Base-by-base conservation (phyloP, 2,329 filamentous ascomycete species). In the Aureobasidium sp. region DNA sequence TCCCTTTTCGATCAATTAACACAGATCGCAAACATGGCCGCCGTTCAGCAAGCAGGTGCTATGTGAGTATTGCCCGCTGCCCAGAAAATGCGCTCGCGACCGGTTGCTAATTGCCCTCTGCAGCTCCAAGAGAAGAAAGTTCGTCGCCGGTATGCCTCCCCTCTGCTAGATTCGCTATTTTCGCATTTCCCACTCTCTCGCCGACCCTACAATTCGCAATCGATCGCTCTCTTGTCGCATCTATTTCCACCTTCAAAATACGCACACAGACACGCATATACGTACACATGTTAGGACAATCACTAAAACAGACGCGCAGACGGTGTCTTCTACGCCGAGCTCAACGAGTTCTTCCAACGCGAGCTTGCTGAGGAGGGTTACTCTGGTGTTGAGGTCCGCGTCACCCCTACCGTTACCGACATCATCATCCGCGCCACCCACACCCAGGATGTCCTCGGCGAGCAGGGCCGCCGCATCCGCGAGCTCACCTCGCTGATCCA, bases 341-440 rank as follows among this genome's bases (percentile, higher is more conserved):
- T 99, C 81, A 99, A 99, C 89, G 94, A 99, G 85, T 99, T 99
- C 89, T 99, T 99, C 91, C 94, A 97, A 87, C 93, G 94, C 81
- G 94, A 99, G 84, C 86, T 99, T 78, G 94, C 94, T 78, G 94
- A 99, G 88, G 95, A 99, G 85, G 94, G 94, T 75, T 99, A 99
- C 88, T 99, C 94, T 63, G 94, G 94, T 79, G 94, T 99, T 79
- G 95, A 99, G 85, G 94, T 99, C 83, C 91, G 95, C 85, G 94
- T 99, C 74, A 99, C 94, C 73, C 94, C 94, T 72, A 99, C 94
- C 79, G 94, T 99, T 78, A 99, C 94, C 85, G 94, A 97, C 83
- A 97, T 97, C 87, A 97, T 99, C 87, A 96, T 99, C 86, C 94
- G 94, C 81, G 94, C 94, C 78, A 99, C 94, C 77, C 94, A 99